These are phyloP conservation scores for Mycena sp. DNA, from an alignment of 1,284 basidiomycete species.

Conservation along the genomic window DNA sequence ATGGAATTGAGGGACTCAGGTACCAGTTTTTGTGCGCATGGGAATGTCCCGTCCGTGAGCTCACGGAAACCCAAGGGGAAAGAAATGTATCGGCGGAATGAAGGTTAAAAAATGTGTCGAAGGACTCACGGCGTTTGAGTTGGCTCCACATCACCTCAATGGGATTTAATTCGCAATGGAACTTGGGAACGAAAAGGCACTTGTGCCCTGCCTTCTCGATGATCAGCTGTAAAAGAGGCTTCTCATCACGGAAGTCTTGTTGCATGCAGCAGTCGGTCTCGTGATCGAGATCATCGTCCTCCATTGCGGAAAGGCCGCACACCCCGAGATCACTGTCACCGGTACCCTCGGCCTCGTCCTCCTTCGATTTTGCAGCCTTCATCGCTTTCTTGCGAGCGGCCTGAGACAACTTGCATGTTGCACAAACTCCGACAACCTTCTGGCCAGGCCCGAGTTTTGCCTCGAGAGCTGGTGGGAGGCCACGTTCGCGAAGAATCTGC, in stretches of 20 bases:
- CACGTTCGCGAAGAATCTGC: too few relatives aligned
- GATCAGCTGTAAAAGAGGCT: conserved; percentile 3
- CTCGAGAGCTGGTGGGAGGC: neutral
- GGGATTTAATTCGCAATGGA: conserved; percentile 22
- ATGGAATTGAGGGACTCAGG: conserved; percentile 29
- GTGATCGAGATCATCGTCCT: too few relatives aligned
- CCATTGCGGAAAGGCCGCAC: conserved; percentile 10
- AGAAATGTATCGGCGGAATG: neutral
- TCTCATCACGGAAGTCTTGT: conserved; percentile 35
- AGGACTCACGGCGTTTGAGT: conserved; percentile 31
- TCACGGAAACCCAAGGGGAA: conserved; percentile 32
- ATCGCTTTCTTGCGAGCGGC: conserved; percentile 19
- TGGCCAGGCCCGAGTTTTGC: neutral
- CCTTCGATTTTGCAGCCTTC: too few relatives aligned
- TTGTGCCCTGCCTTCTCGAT: conserved; percentile 31
- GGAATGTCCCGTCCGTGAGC: conserved; percentile 31
- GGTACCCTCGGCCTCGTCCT: too few relatives aligned
- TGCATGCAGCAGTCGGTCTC: conserved; percentile 38
- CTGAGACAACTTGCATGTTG: conserved; percentile 9
- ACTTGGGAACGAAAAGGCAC: conserved; percentile 22
- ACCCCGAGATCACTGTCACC: too few relatives aligned
- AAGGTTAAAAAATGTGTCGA: neutral
- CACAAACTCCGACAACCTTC: conserved; percentile 3
- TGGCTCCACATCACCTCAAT: conserved; percentile 37
- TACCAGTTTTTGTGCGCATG: conserved; percentile 30